These are phyloP conservation scores for Strobilomyces echinocephalus DNA, from an alignment of 768 basidiomycete genomes.

Conservation along the genomic window DNA sequence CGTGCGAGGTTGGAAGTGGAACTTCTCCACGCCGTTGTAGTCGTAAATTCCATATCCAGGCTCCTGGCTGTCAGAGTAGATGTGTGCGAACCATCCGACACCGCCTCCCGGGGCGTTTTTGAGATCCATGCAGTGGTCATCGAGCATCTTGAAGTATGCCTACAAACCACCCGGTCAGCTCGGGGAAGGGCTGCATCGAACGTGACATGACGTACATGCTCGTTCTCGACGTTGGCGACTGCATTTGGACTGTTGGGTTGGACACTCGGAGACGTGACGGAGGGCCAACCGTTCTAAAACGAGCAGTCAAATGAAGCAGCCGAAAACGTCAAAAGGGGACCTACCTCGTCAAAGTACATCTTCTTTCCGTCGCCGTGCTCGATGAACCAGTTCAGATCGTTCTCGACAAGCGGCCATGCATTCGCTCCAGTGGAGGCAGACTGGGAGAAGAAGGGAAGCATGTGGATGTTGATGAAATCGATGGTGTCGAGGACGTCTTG, in stretches of 20 bases:
- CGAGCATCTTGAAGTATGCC: constrained; percentile 62
- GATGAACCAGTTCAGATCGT: constrained; percentile 65
- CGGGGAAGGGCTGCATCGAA: neutral
- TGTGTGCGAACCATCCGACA: constrained; percentile 79
- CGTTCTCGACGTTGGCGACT: constrained; percentile 55
- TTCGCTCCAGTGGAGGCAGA: constrained; percentile 38
- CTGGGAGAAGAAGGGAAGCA: constrained; percentile 60
- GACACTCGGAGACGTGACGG: constrained; percentile 53
- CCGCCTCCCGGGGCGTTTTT: constrained; percentile 58
- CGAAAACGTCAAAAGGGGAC: constrained; percentile 4
- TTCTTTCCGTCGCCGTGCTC: constrained; percentile 61
- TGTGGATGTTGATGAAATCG: constrained; percentile 64
- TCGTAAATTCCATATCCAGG: constrained; percentile 71
- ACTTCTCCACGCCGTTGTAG: constrained; percentile 47
- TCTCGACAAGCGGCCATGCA: constrained; percentile 59
- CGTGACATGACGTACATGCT: constrained; percentile 40
- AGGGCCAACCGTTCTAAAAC: constrained; percentile 73
- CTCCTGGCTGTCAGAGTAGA: constrained; percentile 62
- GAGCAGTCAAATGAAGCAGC: neutral
- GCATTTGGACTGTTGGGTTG: constrained; percentile 62
- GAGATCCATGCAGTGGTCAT: constrained; percentile 57
- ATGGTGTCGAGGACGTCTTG: constrained; percentile 53
- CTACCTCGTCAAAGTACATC: constrained; percentile 67
- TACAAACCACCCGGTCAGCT: constrained; percentile 1
- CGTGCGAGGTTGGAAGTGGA: constrained; percentile 57